Evolutionary conservation across 2,329 filamentous ascomycete genomes (phyloP), one percentile per base, ranked within the genome.

Genomic region (Hymenotorrendiella dingleyae): DNA sequence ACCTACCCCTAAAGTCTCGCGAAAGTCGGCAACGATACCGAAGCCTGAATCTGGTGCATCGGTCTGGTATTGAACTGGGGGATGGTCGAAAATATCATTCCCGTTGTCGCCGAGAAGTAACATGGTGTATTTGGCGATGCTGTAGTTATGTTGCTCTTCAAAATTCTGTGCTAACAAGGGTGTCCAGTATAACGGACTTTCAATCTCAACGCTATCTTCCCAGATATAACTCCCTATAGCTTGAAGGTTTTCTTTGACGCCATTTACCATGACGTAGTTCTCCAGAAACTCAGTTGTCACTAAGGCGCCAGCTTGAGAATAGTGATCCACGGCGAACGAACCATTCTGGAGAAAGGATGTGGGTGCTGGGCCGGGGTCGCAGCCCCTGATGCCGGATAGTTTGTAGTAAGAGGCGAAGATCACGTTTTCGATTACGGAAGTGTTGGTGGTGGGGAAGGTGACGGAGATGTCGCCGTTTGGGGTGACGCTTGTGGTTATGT

Each of bases 251-350:
- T 59, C 50, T 17, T 50, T 56, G 1, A 57, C 54, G 1, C 57
- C 59, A 34, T 61, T 56, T 4, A 50, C 49, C 1, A 69, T 48
- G 8, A 69, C 52, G 17, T 65, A 53, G 12, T 68, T 41, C 22
- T 69, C 63, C 62, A 62, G 66, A 43, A 69, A 70, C 7, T 63
- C 45, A 0, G 55, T 63, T 1, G 58, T 53, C 0, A 56, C 54
- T 32, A 60, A 49, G 0, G 67, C 67, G 3, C 67, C 68, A 2
- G 33, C 35, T 14, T 53, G 46, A 14, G 54, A 64, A 48, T 65
- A 70, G 48, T 70, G 47, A 36, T 67, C 64, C 3, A 66, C 63
- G 3, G 55, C 55, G 37, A 54, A 65, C 1, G 63, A 66, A 3
- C 64, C 64, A 42, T 66, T 65, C 16, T 63, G 52, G 14, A 59